Evolutionary conservation across 495 filamentous ascomycete genomes (phyloP).

Genomic region (Penicillium diatomitis): DNA sequence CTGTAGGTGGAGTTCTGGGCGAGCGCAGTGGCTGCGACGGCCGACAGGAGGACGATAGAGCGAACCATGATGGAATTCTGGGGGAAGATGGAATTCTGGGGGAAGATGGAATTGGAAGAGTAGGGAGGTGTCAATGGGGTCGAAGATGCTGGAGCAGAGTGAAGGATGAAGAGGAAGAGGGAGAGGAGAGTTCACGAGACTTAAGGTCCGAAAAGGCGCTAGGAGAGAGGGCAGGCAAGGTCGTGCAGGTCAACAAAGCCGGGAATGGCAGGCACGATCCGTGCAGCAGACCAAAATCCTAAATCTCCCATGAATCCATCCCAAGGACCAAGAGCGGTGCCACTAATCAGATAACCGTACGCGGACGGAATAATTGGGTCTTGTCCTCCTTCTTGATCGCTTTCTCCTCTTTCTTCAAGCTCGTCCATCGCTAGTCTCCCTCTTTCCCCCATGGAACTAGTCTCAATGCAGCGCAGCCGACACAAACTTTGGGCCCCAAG

Average conservation of each 20-base stretch:
- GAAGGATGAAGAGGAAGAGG: slow-evolving; percentile 7
- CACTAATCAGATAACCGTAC: too few species aligned
- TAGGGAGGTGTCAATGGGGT: not conserved
- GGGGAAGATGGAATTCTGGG: not conserved
- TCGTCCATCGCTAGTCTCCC: too few species aligned
- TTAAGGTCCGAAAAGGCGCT: slow-evolving; percentile 13
- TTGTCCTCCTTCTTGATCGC: too few species aligned
- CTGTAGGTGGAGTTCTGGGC: slow-evolving; percentile 16
- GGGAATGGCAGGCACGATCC: slow-evolving; percentile 1
- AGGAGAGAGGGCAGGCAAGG: slow-evolving; percentile 14
- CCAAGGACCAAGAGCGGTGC: too few species aligned
- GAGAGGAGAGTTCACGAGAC: slow-evolving; percentile 5
- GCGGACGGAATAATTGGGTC: too few species aligned
- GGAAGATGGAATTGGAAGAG: not conserved
- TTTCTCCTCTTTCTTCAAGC: too few species aligned
- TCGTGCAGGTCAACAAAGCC: slow-evolving; percentile 5
- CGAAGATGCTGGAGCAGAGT: slow-evolving; percentile 7
- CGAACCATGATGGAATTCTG: slow-evolving; percentile 23
- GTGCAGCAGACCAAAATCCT: not conserved
- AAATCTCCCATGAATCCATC: too few species aligned
- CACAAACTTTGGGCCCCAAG: too few species aligned
- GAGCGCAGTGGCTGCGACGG: slow-evolving; percentile 21
- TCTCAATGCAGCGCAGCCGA: too few species aligned
- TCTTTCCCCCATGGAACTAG: too few species aligned
- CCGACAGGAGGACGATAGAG: slow-evolving; percentile 24